phyloP scores from a whole-genome alignment of 352 stramenopile species.

The Globisporangium echinulatum region DNA sequence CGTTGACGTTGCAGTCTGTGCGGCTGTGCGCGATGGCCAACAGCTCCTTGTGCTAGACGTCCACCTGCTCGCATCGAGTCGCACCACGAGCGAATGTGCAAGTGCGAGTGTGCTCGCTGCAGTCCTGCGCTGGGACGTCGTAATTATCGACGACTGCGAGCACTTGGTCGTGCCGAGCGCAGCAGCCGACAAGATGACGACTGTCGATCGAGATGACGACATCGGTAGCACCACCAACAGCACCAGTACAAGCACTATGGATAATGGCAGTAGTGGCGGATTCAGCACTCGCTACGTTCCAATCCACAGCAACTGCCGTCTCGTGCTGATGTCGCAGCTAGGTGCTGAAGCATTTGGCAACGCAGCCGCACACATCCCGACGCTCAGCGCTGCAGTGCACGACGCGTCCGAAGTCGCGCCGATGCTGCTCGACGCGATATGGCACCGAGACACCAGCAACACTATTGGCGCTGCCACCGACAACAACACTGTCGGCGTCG shows the following conservation, averaged over 20 bases:
- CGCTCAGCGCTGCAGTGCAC: slow-evolving; percentile 20
- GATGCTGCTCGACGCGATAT: slow-evolving; percentile 44
- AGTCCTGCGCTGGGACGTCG: slow-evolving; percentile 30
- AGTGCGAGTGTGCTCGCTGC: slow-evolving; percentile 10
- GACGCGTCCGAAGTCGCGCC: slow-evolving; percentile 24
- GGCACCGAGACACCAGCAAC: slow-evolving; percentile 15
- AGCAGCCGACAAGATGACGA: not conserved
- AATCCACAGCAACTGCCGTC: slow-evolving; percentile 32
- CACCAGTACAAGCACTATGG: not conserved
- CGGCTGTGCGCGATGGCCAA: slow-evolving; percentile 34
- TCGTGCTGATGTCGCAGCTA: slow-evolving; percentile 34
- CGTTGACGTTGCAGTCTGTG: slow-evolving; percentile 24
- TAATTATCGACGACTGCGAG: slow-evolving; percentile 11
- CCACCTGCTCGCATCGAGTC: slow-evolving; percentile 16
- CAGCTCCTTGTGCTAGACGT: slow-evolving; percentile 59
- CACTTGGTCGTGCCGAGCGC: slow-evolving; percentile 17
- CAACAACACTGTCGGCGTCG: not conserved
- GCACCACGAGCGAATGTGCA: slow-evolving; percentile 7
- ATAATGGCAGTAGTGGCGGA: not conserved
- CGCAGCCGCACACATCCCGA: slow-evolving; percentile 21
- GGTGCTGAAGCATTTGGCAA: slow-evolving; percentile 33
- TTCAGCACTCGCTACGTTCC: slow-evolving; percentile 9
- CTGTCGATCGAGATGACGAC: not conserved
- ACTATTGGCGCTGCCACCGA: not conserved
- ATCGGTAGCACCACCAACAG: not conserved